These are phyloP conservation scores for Rosa lucieae DNA, from an alignment of 306 rosid genomes.

Conservation along the genomic window DNA sequence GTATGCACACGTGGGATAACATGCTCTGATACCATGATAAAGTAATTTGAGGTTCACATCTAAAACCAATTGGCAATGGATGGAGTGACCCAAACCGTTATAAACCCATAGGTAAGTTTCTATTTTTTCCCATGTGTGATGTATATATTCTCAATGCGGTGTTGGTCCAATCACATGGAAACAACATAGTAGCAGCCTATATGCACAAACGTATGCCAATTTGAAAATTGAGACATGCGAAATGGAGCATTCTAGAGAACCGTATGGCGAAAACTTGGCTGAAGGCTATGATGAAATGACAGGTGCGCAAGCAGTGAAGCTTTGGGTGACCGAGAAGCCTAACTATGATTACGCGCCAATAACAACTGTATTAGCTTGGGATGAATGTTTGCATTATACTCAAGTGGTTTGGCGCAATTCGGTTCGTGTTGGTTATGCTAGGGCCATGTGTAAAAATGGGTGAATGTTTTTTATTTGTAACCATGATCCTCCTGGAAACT, in stretches of 20 bases:
- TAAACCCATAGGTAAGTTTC: no score
- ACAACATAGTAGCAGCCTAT: slow-evolving; percentile 29
- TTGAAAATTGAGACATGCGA: slow-evolving; percentile 27
- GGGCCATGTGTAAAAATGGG: slow-evolving; percentile 37
- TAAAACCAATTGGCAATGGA: no score
- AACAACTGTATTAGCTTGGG: slow-evolving; percentile 39
- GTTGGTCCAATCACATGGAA: slow-evolving; percentile 27
- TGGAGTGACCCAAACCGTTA: no score
- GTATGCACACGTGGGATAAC: no score
- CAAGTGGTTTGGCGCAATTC: slow-evolving; percentile 53
- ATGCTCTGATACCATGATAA: no score
- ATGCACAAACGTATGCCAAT: slow-evolving; percentile 51
- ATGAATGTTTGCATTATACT: slow-evolving; percentile 57
- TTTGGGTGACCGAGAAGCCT: slow-evolving; percentile 55
- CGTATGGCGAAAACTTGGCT: slow-evolving; percentile 58
- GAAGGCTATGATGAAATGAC: slow-evolving; percentile 40
- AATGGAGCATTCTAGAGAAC: slow-evolving; percentile 57
- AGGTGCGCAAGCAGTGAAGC: slow-evolving; percentile 38
- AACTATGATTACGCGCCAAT: slow-evolving; percentile 33
- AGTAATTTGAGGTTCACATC: no score
- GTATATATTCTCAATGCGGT: background rate
- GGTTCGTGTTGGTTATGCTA: slow-evolving; percentile 50
- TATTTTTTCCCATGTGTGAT: no score
- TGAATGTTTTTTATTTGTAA: slow-evolving; percentile 57
- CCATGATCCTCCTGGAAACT: slow-evolving; percentile 57